Evolutionary conservation across 1,139 yeast genomes (phyloP).

Genomic region (Saccharomyces hybrid): DNA sequence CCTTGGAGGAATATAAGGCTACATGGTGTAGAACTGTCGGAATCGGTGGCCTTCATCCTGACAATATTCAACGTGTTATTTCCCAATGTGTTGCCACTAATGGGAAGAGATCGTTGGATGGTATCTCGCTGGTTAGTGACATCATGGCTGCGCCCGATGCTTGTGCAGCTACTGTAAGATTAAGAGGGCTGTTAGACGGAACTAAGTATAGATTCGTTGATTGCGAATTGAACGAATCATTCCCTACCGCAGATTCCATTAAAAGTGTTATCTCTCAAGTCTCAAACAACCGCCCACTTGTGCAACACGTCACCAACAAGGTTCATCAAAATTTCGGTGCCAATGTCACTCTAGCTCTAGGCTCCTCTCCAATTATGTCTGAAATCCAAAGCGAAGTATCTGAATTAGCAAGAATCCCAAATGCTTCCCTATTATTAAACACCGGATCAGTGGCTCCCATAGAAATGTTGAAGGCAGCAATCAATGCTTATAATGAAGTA

Average conservation of each 20-base stretch:
- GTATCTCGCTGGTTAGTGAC: conserved; percentile 81
- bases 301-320: conserved; percentile 82
- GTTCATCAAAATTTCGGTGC: conserved; percentile 91
- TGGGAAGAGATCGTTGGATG: conserved; percentile 51
- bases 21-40: conserved; percentile 53
- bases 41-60: conserved; percentile 77
- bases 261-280: conserved; percentile 16
- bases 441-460: conserved; percentile 61
- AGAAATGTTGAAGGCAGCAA: conserved; percentile 44
- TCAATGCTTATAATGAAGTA: conserved; percentile 48
- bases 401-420: conserved; percentile 53
- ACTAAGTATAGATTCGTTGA: conserved; percentile 11
- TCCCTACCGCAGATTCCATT: conserved; percentile 4
- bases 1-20: conserved; percentile 37
- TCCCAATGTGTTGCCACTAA: conserved; percentile 39
- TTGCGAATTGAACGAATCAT: conserved; percentile 7
- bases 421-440: conserved; percentile 56
- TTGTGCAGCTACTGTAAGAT: conserved; percentile 41
- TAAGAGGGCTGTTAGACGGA: conserved; percentile 18
- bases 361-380: conserved; percentile 92
- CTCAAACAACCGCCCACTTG: conserved; percentile 42
- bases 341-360: conserved; percentile 76
- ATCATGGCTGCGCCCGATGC: conserved; percentile 68
- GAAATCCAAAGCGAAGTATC: conserved; percentile 61
- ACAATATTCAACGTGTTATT: conserved; percentile 52